Conservation (phyloP, 257 asterid species). For the Nicotiana obtusifolia region DNA sequence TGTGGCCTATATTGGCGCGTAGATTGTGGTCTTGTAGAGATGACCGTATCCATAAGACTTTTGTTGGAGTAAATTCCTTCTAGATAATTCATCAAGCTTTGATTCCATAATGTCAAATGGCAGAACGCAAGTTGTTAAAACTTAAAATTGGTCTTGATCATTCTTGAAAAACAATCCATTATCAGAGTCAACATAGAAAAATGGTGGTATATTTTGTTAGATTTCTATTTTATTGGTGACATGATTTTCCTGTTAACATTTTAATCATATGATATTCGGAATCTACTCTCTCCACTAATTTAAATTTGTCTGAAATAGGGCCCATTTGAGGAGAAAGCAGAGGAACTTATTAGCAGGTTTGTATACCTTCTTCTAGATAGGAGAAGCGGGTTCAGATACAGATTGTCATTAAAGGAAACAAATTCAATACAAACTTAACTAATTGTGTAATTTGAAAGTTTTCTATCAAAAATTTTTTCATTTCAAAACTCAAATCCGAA, state of each 20-base stretch:
- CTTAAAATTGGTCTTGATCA: background rate
- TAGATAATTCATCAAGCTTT: background rate
- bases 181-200: background rate
- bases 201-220: background rate
- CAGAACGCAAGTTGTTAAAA: background rate
- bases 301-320: background rate
- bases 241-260: too few species aligned
- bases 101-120: background rate
- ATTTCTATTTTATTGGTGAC: background rate
- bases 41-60: background rate
- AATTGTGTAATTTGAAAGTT: too few species aligned
- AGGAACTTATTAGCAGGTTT: too few species aligned
- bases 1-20: background rate
- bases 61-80: background rate
- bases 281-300: background rate
- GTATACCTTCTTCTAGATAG: too few species aligned
- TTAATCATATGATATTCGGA: too few species aligned
- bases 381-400: too few species aligned
- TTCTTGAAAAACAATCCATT: background rate
- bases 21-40: background rate
- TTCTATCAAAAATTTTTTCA: rapidly evolving
- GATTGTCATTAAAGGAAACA: too few species aligned
- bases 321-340: background rate
- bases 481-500: background rate
- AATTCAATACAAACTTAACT: too few species aligned